Evolutionary conservation across 2,329 filamentous ascomycete genomes (phyloP).

Genomic region (Fusarium sp.): DNA sequence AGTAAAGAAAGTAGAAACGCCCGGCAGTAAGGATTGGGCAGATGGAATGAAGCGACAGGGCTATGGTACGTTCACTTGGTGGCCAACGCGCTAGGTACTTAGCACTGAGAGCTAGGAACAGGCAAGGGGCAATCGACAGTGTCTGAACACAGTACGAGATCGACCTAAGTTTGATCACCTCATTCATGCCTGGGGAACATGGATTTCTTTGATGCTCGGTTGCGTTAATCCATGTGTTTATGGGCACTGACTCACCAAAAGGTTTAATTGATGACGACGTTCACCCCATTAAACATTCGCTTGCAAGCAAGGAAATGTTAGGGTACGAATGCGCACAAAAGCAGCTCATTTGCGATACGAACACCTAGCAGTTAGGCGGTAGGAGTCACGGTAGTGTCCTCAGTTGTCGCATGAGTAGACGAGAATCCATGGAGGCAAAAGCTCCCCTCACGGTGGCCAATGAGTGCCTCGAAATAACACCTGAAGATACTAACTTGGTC

Average conservation of each 20-base stretch:
- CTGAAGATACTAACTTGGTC: slow-evolving; percentile 42
- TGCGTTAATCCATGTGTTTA: slow-evolving; percentile 37
- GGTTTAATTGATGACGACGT: slow-evolving; percentile 40
- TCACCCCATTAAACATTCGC: slow-evolving; percentile 30
- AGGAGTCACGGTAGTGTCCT: neutral
- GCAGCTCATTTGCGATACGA: slow-evolving; percentile 9
- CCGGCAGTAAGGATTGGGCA: slow-evolving; percentile 26
- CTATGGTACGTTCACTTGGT: slow-evolving; percentile 34
- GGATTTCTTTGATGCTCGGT: slow-evolving; percentile 39
- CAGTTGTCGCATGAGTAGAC: slow-evolving; percentile 4
- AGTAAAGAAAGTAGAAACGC: slow-evolving; percentile 11
- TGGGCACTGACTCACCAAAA: slow-evolving; percentile 37
- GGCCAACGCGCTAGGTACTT: slow-evolving; percentile 37
- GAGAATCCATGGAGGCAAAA: slow-evolving; percentile 25
- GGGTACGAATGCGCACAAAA: slow-evolving; percentile 23
- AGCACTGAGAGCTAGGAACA: slow-evolving; percentile 24
- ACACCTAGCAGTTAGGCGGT: slow-evolving; percentile 3
- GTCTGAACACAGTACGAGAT: slow-evolving; percentile 45
- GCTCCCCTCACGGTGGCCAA: slow-evolving; percentile 35
- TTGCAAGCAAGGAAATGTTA: slow-evolving; percentile 30
- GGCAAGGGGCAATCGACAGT: slow-evolving; percentile 39
- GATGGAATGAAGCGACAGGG: slow-evolving; percentile 40
- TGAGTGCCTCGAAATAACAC: slow-evolving; percentile 34
- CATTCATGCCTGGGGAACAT: slow-evolving; percentile 37
- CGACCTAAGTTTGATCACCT: slow-evolving; percentile 35